A percentile compares a stretch with the other conserved stretches of the same genome.
phyloP scores from a whole-genome alignment of 306 rosid genomes.

The Castanopsis chinensis region DNA sequence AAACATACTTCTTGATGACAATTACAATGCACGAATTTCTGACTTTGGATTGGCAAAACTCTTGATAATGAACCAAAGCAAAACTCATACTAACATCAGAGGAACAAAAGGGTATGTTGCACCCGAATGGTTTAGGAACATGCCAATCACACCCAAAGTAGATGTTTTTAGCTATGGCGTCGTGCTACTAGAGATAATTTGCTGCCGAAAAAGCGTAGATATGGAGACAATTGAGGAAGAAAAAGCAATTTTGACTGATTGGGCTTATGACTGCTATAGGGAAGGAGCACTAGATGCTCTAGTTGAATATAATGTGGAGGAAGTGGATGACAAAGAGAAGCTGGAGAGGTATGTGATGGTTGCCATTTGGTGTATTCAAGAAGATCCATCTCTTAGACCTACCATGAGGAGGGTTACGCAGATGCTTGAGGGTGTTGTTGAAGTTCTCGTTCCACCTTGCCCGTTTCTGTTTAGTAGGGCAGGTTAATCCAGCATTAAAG shows the following conservation, averaged over 20 bases:
- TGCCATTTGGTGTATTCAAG: conserved; percentile 38
- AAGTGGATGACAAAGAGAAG: background rate
- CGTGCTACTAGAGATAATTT: conserved; percentile 19
- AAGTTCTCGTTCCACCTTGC: conserved; percentile 29
- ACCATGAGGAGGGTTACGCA: conserved; percentile 26
- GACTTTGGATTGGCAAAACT: conserved; percentile 35
- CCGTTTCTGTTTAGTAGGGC: conserved; percentile 5
- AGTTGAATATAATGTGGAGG: conserved; percentile 14
- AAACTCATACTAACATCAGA: background rate
- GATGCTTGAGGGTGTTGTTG: conserved; percentile 42
- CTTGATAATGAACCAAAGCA: conserved; percentile 8
- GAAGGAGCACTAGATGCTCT: conserved; percentile 13
- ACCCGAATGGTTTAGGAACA: conserved; percentile 23
- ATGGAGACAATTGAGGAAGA: background rate
- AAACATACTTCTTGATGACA: conserved; percentile 30
- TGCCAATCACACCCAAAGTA: conserved; percentile 16
- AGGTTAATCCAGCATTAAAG: background rate
- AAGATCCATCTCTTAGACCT: conserved; percentile 27
- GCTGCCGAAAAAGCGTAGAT: conserved; percentile 17
- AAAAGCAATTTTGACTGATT: conserved; percentile 9
- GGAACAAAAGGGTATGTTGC: conserved; percentile 35
- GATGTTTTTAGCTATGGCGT: conserved; percentile 34
- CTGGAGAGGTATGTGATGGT: conserved; percentile 31
- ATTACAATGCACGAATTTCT: conserved; percentile 7
- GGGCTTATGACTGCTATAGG: conserved; percentile 20